phyloP scores from a whole-genome alignment of 1,284 basidiomycete genomes.

The Omphalotus olearius region DNA sequence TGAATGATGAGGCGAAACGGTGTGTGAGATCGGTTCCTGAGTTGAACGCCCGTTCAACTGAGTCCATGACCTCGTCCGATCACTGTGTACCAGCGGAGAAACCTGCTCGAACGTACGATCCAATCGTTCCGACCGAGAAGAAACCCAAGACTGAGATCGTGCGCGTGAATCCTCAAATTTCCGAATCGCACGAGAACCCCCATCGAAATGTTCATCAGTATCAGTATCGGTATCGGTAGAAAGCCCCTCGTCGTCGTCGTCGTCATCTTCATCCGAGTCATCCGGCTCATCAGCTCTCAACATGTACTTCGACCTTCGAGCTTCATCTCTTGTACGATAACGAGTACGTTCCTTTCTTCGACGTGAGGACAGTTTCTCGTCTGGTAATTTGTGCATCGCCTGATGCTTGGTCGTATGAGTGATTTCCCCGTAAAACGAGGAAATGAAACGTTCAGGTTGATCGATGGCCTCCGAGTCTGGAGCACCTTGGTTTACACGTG shows the following conservation, averaged over 20 bases:
- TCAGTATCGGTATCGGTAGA: background rate
- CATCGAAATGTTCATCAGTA: background rate
- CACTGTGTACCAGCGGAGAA: no score
- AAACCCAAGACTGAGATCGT: background rate
- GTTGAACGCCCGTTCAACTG: background rate
- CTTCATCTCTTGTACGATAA: background rate
- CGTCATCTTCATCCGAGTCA: conserved; percentile 1
- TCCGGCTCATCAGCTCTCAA: conserved; percentile 5
- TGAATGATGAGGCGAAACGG: background rate
- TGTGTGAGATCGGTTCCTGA: background rate
- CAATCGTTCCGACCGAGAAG: background rate
- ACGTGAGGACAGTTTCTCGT: background rate
- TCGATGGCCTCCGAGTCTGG: no score
- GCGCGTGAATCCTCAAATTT: background rate
- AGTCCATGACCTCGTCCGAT: background rate
- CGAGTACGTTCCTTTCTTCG: background rate
- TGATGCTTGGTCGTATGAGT: background rate
- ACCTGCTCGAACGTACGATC: background rate
- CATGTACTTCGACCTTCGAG: conserved; percentile 3
- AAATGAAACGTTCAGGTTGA: no score
- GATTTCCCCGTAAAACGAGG: background rate
- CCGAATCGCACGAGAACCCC: no score
- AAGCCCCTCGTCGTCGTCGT: no score
- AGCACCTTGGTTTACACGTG: no score
- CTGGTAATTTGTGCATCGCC: background rate